Evolutionary conservation across 2,329 filamentous ascomycete species (phyloP).

Genomic region (Fusarium marasasianum): DNA sequence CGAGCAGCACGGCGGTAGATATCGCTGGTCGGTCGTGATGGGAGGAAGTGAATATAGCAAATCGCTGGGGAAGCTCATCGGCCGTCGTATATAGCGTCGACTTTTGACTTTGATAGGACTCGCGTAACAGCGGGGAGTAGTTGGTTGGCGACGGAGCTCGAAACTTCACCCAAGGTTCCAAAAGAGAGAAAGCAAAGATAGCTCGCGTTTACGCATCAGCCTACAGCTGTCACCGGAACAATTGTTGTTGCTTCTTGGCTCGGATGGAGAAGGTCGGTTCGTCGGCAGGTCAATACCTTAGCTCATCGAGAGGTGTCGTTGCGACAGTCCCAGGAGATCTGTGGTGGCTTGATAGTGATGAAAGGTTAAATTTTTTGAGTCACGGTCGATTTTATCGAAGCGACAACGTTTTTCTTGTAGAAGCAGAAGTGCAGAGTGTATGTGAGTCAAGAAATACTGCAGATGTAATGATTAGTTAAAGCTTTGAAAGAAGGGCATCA

Average conservation of each 20-base stretch:
- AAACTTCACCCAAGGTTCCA: conserved; percentile 46
- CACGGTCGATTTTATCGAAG: conserved; percentile 17
- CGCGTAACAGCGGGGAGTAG: conserved; percentile 19
- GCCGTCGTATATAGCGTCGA: conserved; percentile 26
- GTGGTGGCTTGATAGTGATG: conserved; percentile 7
- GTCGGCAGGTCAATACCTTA: conserved; percentile 39
- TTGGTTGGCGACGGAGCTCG: conserved; percentile 32
- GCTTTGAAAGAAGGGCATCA: conserved; percentile 41
- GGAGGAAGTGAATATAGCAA: conserved; percentile 21
- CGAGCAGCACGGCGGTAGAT: conserved; percentile 42
- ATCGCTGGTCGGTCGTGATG: conserved; percentile 29
- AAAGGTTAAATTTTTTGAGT: conserved; percentile 13
- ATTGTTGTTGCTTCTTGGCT: conserved; percentile 20
- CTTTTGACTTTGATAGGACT: conserved; percentile 8
- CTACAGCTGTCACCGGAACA: conserved; percentile 37
- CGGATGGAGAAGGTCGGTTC: conserved; percentile 20
- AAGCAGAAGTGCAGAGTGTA: conserved; percentile 28
- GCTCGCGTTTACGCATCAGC: conserved; percentile 54
- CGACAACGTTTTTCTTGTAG: conserved; percentile 9
- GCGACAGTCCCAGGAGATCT: conserved; percentile 22
- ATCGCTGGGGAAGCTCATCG: conserved; percentile 39
- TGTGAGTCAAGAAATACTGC: conserved; percentile 41
- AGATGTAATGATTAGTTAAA: conserved; percentile 42
- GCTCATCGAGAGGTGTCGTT: conserved; percentile 41
- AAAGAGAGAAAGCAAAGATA: conserved; percentile 45